Base-by-base conservation (phyloP, 2,329 filamentous ascomycete species). In the Scopulariopsis brevicaulis region DNA sequence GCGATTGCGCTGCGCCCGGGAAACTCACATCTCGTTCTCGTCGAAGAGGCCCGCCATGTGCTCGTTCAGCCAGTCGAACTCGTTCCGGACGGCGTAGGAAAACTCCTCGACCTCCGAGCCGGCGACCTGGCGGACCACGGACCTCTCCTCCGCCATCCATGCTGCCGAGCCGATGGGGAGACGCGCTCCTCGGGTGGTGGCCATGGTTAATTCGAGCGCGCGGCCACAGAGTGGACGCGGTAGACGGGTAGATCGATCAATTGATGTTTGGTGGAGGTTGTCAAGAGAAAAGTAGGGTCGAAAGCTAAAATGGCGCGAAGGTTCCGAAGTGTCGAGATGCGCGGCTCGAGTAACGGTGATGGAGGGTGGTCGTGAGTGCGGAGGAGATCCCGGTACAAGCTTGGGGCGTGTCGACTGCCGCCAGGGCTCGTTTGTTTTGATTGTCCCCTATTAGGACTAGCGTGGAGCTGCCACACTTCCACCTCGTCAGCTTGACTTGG, bases 21-120 rank as follows among this genome's bases (percentile, higher is more conserved):
- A 25, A 55, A 63, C 46, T 56, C 82, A 96, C 94, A 91, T 83
- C 73, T 92, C 84, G 67, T 91, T 88, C 65, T 87, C 85, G 66
- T 85, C 87, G 70, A 97, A 96, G 67, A 99, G 90, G 62, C 96
- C 90, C 55, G 84, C 84, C 93, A 99, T 96, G 71, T 99, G 94
- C 74, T 97, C 94, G 68, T 99, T 97, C 65, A 99, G 78, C 94
- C 94, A 99, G 69, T 97, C 92, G 67, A 97, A 77, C 71, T 99
- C 94, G 73, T 97, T 96, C 59, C 89, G 84, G 61, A 90, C 92
- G 34, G 91, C 90, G 73, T 89, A 97, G 51, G 89, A 84, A 68
- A 97, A 95, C 73, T 99, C 95, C 64, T 97, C 93, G 58, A 89
- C 82, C 71, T 97, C 94, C 58, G 90, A 82, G 53, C 87, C 80